Base-by-base conservation (phyloP, 164 flowering plant species). In the Magnolia kwangsiensis region DNA sequence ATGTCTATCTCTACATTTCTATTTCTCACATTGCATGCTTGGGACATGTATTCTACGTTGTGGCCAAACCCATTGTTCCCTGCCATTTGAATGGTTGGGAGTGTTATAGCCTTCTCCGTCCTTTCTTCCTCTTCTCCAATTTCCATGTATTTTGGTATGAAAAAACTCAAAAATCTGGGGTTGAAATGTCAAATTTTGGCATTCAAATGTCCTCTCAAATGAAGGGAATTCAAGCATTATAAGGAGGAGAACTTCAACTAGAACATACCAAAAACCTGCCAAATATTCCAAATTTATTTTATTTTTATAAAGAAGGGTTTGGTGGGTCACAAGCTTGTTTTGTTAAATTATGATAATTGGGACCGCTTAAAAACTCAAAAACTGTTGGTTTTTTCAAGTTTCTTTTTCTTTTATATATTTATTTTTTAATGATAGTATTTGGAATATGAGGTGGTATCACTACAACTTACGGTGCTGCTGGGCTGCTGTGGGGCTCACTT, bases 21-120 rank as follows among this genome's bases (percentile, higher is more conserved):
- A 64, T 86, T 89, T 76, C 84, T 86, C 24, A 82, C 76, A 67
- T 87, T 23, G 58, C 76, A 90, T 37, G 92, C 82, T 83, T 90
- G 91, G 74, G 96, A 80, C 86, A 88, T 82, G 87, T 85, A 88
- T 72, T 93, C 97, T 7, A 89, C 81, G 83, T 76, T 89, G 78
- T 91, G 98, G 68, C 90, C 91, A 86, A 91, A 91, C 19, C 96
- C 88, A 84, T 80, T 88, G 81, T 90, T 87, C 0, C 89, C 93
- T 67, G 90, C 84, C 78, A 92, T 87, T 67, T 91, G 95, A 91
- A 89, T 83, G 65, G 83, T 78, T 71, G 90, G 86, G 74, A 84
- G 84, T 45, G 91, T 78, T 71, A 81, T 55, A 8, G 91, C 65
- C 74, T 83, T 79, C 83, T 84, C 91, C 66, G 83, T 87, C 78